Conservation (phyloP, 768 basidiomycete species). For the Podaxis sp. region DNA sequence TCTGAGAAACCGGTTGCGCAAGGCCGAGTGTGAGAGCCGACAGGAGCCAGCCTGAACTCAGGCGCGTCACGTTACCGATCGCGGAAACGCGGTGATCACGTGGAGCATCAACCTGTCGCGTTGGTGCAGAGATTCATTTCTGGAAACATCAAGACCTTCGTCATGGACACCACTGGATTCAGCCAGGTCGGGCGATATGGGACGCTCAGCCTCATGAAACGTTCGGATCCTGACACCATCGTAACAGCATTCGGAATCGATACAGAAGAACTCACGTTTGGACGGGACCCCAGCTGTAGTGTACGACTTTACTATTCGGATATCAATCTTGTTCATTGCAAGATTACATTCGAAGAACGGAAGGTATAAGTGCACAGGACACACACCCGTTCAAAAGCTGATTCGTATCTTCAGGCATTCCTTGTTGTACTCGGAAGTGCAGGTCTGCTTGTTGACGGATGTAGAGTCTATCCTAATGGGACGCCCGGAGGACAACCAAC, state of each 20-base stretch:
- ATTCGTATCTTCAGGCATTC: slow-evolving; percentile 49
- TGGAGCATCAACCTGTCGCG: background rate
- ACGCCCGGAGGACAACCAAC: slow-evolving; percentile 31
- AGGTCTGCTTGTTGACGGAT: slow-evolving; percentile 63
- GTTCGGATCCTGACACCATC: slow-evolving; percentile 37
- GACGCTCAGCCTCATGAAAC: slow-evolving; percentile 62
- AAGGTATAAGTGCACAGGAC: slow-evolving; percentile 39
- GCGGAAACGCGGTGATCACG: slow-evolving; percentile 9
- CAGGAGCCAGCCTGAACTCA: background rate
- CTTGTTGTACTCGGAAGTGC: slow-evolving; percentile 56
- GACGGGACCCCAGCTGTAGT: slow-evolving; percentile 60
- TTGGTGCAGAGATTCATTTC: background rate
- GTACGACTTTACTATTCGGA: slow-evolving; percentile 69
- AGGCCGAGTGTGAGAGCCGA: too few relatives aligned
- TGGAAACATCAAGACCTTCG: background rate
- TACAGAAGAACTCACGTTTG: slow-evolving; percentile 64
- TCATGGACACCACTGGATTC: slow-evolving; percentile 40
- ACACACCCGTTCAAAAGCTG: background rate
- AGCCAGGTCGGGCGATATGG: slow-evolving; percentile 65
- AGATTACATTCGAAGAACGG: slow-evolving; percentile 62
- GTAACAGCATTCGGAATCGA: slow-evolving; percentile 75
- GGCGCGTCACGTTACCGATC: background rate
- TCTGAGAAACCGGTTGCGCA: too few relatives aligned
- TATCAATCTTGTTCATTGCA: slow-evolving; percentile 63
- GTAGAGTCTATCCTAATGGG: slow-evolving; percentile 51